Evolutionary conservation across 768 basidiomycete species (phyloP).

Genomic region (Coprinopsis cinerea): DNA sequence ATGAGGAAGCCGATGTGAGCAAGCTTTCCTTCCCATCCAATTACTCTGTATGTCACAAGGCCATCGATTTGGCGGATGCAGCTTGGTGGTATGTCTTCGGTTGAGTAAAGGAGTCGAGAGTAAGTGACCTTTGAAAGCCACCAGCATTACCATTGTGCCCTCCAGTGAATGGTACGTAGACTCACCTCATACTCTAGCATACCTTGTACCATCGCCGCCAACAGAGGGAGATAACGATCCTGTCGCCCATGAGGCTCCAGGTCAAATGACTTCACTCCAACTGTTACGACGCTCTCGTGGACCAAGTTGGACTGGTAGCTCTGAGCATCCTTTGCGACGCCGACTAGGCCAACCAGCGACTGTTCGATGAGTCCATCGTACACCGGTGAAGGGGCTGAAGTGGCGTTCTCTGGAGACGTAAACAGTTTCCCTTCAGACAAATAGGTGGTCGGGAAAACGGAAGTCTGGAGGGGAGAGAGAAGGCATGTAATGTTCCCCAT

Average conservation of each 20-base stretch:
- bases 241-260: background rate
- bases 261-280: background rate
- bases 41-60: constrained; percentile 8
- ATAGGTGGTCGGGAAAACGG: background rate
- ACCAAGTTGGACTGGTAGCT: background rate
- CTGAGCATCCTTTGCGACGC: background rate
- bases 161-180: too few relatives aligned
- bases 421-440: background rate
- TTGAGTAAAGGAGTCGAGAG: constrained; percentile 16
- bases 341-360: too few relatives aligned
- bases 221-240: background rate
- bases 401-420: background rate
- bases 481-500: background rate
- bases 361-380: too few relatives aligned
- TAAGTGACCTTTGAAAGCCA: constrained; percentile 20
- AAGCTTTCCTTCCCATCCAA: constrained; percentile 15
- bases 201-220: background rate
- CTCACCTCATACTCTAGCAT: constrained; percentile 16
- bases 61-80: constrained; percentile 14
- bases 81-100: constrained; percentile 9
- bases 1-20: constrained; percentile 17
- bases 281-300: background rate
- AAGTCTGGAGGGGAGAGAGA: background rate
- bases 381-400: too few relatives aligned
- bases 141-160: too few relatives aligned